Evolutionary conservation across 139 green algal species (phyloP).

Genomic region (Volvox africanus): DNA sequence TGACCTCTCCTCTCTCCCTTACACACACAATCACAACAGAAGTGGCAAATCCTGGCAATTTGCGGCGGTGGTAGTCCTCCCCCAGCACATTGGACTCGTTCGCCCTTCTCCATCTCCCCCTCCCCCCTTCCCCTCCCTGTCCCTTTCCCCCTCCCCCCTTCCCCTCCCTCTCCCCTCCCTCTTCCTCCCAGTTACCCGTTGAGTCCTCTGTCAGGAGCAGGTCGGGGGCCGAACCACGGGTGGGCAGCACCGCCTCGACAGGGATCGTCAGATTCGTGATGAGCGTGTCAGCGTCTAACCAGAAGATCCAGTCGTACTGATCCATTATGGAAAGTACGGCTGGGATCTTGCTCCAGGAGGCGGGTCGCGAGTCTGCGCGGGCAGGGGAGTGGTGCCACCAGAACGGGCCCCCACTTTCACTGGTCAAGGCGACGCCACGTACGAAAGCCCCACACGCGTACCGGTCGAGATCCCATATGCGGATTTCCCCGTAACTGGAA

Average conservation of each 20-base stretch:
- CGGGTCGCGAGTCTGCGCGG: slow-evolving; percentile 42
- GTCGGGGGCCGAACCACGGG: not conserved
- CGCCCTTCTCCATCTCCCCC: not conserved
- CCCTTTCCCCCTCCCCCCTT: not conserved
- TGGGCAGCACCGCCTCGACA: slow-evolving; percentile 6
- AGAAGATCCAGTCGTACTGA: slow-evolving; percentile 63
- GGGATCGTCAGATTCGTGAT: slow-evolving; percentile 44
- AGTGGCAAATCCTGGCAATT: not conserved
- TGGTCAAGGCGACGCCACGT: not conserved
- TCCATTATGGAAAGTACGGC: slow-evolving; percentile 52
- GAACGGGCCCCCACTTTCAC: too few relatives aligned
- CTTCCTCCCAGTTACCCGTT: not conserved
- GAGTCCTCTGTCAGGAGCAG: slow-evolving; percentile 1
- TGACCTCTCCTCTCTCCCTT: not conserved
- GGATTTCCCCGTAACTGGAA: not conserved
- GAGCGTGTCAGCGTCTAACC: slow-evolving; percentile 64
- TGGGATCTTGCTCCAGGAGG: slow-evolving; percentile 66
- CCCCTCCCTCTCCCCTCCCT: not conserved
- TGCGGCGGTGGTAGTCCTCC: too few relatives aligned
- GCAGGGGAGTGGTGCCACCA: not conserved
- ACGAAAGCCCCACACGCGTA: not conserved
- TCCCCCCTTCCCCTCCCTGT: not conserved
- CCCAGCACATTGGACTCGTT: not conserved
- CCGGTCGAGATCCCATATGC: not conserved
- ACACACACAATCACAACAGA: not conserved